These are phyloP conservation scores for Moesziomyces sp. DNA, from an alignment of 1,284 basidiomycete species.

Conservation along the genomic window DNA sequence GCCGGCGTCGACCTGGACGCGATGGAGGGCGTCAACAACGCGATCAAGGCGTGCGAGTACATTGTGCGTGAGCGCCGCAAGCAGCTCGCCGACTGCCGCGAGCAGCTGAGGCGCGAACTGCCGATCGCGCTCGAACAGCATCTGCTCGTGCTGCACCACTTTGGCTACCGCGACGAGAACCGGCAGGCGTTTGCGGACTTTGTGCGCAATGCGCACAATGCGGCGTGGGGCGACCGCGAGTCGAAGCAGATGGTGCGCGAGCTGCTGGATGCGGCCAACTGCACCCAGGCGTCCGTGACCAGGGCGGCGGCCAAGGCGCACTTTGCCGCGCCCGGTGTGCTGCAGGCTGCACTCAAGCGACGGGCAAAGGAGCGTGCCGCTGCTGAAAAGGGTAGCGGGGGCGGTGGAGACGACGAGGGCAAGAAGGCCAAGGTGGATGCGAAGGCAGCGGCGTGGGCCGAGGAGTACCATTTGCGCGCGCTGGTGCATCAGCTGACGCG, in stretches of 20 bases:
- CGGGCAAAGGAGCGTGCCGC: slow-evolving; percentile 38
- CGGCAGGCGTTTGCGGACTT: slow-evolving; percentile 80
- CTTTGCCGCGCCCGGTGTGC: slow-evolving; percentile 21
- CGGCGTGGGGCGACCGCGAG: slow-evolving; percentile 75
- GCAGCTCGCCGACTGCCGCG: slow-evolving; percentile 82
- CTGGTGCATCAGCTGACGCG: slow-evolving; percentile 52
- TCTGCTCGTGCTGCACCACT: slow-evolving; percentile 73
- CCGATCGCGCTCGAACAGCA: slow-evolving; percentile 72
- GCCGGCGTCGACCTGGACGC: slow-evolving; percentile 43
- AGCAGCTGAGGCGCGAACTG: slow-evolving; percentile 78
- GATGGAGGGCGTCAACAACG: slow-evolving; percentile 64
- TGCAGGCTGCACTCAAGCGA: slow-evolving; percentile 44
- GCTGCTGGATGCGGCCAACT: slow-evolving; percentile 73
- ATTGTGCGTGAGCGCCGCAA: slow-evolving; percentile 83
- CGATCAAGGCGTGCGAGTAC: slow-evolving; percentile 89
- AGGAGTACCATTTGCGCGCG: slow-evolving; percentile 48
- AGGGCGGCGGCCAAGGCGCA: slow-evolving; percentile 20
- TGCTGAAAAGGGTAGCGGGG: slow-evolving; percentile 26
- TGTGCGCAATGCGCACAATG: slow-evolving; percentile 75
- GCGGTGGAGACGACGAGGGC: slow-evolving; percentile 25
- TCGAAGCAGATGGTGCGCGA: slow-evolving; percentile 75
- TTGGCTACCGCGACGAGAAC: slow-evolving; percentile 76
- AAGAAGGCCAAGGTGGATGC: slow-evolving; percentile 29
- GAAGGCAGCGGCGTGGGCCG: slow-evolving; percentile 44
- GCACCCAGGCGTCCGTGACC: slow-evolving; percentile 31